Conservation (phyloP, 2,329 filamentous ascomycete genomes). For the Curvularia spicifera region DNA sequence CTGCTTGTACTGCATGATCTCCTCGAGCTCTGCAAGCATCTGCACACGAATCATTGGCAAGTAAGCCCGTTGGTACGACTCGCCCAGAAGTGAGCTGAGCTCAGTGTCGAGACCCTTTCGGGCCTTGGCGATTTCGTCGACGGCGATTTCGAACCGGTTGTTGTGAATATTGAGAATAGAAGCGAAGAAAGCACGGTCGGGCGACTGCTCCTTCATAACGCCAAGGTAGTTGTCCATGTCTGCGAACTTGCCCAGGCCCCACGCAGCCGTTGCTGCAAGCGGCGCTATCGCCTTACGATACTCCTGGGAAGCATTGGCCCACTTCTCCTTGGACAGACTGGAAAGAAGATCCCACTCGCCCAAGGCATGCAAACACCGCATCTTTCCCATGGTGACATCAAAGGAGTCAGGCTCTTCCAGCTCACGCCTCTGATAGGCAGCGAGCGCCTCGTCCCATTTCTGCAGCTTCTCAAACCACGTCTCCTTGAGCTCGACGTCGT, state of each 20-base stretch:
- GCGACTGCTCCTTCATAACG: conserved; percentile 92
- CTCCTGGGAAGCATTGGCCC: conserved; percentile 86
- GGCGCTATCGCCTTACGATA: conserved; percentile 91
- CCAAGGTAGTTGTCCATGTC: conserved; percentile 96
- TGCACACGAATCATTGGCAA: conserved; percentile 97
- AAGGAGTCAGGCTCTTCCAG: conserved; percentile 74
- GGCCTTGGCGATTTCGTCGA: conserved; percentile 87
- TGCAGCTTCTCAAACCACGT: conserved; percentile 99
- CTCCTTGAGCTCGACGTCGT: conserved; percentile 94
- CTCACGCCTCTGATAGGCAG: conserved; percentile 89
- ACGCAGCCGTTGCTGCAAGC: conserved; percentile 91
- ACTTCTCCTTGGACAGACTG: conserved; percentile 86
- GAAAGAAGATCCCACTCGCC: conserved; percentile 97
- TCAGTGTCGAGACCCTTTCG: conserved; percentile 95
- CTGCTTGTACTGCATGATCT: conserved; percentile 98
- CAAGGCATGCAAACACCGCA: conserved; percentile 95
- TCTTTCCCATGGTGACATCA: conserved; percentile 98
- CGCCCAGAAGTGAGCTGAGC: conserved; percentile 92
- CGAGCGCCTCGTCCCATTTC: conserved; percentile 95
- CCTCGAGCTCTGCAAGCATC: conserved; percentile 98
- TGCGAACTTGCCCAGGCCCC: conserved; percentile 96
- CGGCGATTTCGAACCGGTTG: conserved; percentile 91
- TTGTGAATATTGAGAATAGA: conserved; percentile 94
- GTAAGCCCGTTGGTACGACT: conserved; percentile 97
- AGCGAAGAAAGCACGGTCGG: conserved; percentile 96